Conservation (phyloP, 495 filamentous ascomycete genomes). For the Achaetomiella virescens region DNA sequence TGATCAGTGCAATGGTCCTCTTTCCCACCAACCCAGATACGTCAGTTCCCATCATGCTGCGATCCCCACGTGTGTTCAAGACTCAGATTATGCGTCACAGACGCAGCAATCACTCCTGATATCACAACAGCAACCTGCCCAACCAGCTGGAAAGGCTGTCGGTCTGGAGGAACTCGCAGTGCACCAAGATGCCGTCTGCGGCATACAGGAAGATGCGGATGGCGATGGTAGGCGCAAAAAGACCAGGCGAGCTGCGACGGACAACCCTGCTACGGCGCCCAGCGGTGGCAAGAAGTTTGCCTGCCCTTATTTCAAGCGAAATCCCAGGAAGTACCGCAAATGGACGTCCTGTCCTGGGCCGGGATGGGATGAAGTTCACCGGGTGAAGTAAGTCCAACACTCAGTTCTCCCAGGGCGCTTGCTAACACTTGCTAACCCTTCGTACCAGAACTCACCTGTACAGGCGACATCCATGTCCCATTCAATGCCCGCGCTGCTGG, state of each 20-base stretch:
- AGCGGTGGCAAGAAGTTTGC: constrained; percentile 22
- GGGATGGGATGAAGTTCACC: constrained; percentile 31
- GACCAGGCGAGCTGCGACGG: not conserved
- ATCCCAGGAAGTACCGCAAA: constrained; percentile 26
- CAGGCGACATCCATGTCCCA: constrained; percentile 23
- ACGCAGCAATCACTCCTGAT: no score
- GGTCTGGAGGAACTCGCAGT: not conserved
- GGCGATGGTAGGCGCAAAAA: constrained; percentile 26
- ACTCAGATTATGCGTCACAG: no score
- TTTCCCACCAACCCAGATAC: no score
- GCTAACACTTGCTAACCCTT: not conserved
- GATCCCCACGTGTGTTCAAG: no score
- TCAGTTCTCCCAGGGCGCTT: no score
- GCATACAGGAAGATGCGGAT: constrained; percentile 1
- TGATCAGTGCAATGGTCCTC: no score
- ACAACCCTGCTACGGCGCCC: not conserved
- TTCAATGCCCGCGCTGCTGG: constrained; percentile 30
- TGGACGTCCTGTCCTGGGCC: constrained; percentile 32
- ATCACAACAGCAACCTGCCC: no score
- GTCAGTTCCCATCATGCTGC: no score
- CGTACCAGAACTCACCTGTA: constrained; percentile 26
- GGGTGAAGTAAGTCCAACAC: constrained; percentile 27
- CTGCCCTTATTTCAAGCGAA: constrained; percentile 30
- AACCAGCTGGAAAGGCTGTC: not conserved
- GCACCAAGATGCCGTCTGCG: no score